Evolutionary conservation across 306 rosid species (phyloP).

Genomic region (Cucumis sativus): DNA sequence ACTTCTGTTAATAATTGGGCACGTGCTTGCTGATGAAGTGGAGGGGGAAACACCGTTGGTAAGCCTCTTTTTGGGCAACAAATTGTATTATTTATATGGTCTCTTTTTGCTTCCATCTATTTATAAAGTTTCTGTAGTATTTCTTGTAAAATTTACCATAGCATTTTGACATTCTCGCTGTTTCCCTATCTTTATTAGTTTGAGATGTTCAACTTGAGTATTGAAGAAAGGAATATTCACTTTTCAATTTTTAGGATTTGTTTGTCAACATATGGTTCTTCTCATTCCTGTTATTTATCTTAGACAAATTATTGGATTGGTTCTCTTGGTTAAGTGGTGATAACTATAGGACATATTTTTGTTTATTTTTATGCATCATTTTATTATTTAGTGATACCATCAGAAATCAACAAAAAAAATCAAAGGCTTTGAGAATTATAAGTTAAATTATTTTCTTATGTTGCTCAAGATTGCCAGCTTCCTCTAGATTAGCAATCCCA

Average conservation of each 20-base stretch:
- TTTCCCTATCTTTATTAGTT: background rate
- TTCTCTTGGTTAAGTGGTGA: background rate
- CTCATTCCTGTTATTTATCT: too few species aligned
- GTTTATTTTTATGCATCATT: background rate
- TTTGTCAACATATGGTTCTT: background rate
- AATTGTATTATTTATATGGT: background rate
- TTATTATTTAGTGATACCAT: background rate
- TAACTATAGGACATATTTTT: background rate
- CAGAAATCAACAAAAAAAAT: background rate
- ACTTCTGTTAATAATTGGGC: slow-evolving; percentile 72
- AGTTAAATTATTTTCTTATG: background rate
- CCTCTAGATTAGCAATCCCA: too few species aligned
- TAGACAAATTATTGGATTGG: background rate
- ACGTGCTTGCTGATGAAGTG: slow-evolving; percentile 89
- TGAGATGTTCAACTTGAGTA: background rate
- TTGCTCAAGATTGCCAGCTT: background rate
- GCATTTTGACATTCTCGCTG: background rate
- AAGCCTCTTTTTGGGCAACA: slow-evolving; percentile 14
- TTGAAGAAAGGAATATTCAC: background rate
- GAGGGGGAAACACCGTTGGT: slow-evolving; percentile 93
- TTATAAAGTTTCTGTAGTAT: background rate
- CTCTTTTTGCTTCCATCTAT: background rate
- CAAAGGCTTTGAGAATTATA: background rate
- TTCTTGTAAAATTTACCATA: background rate
- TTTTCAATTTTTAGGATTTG: background rate